Percentiles rank a stretch among this genome's conserved stretches.
phyloP scores from a whole-genome alignment of 768 basidiomycete genomes.

The Megacollybia marginata region DNA sequence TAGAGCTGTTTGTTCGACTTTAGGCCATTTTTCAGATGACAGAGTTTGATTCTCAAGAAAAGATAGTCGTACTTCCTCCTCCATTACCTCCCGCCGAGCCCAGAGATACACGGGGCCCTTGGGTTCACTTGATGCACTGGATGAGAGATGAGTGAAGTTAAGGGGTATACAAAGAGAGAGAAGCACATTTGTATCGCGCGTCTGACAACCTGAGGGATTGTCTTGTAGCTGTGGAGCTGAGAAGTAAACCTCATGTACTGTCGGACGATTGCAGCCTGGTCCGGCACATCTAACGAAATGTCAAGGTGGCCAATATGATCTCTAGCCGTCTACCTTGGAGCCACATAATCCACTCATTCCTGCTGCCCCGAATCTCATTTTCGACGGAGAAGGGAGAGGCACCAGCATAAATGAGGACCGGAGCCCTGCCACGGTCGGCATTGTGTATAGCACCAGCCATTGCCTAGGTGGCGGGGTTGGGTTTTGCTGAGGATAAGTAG shows the following conservation, averaged over 20 bases:
- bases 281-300: conserved; percentile 48
- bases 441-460: conserved; percentile 70
- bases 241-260: conserved; percentile 68
- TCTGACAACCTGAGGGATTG: conserved; percentile 40
- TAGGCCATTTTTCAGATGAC: conserved; percentile 37
- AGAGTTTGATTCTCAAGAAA: conserved; percentile 22
- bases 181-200: conserved; percentile 58
- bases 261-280: conserved; percentile 62
- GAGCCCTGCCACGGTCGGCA: conserved; percentile 51
- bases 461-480: conserved; percentile 28
- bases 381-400: conserved; percentile 53
- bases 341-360: conserved; percentile 76
- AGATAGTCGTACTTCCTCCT: conserved; percentile 45
- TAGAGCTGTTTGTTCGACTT: conserved; percentile 43
- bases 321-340: conserved; percentile 38
- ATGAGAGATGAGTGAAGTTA: background rate
- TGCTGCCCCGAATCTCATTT: conserved; percentile 50
- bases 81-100: conserved; percentile 65
- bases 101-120: conserved; percentile 71
- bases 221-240: conserved; percentile 50
- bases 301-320: background rate
- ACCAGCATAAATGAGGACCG: conserved; percentile 68
- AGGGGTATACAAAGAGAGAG: background rate
- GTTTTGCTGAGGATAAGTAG: background rate
- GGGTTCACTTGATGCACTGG: conserved; percentile 61